Conservation (phyloP, 2,329 filamentous ascomycete species). For the Cephalotrichum gorgonifer region DNA sequence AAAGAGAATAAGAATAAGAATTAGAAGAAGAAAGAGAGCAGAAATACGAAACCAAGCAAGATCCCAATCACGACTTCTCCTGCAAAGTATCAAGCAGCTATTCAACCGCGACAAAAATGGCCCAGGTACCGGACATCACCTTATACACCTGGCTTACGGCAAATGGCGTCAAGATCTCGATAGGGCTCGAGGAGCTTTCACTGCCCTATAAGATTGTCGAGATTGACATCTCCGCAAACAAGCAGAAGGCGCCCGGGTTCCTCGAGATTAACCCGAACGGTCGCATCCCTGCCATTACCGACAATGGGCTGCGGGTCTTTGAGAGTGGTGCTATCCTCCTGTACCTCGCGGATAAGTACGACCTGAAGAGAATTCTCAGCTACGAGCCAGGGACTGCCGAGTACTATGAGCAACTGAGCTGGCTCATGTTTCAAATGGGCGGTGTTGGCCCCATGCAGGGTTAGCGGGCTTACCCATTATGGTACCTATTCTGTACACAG, state of each 20-base stretch:
- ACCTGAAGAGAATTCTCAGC: conserved; percentile 38
- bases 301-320: conserved; percentile 60
- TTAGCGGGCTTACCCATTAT: not conserved
- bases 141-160: conserved; percentile 22
- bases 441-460: conserved; percentile 53
- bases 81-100: too few relatives aligned
- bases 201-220: conserved; percentile 46
- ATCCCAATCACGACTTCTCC: too few relatives aligned
- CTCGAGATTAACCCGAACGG: conserved; percentile 53
- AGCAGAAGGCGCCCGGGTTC: conserved; percentile 60
- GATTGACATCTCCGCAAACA: conserved; percentile 50
- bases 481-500: not conserved
- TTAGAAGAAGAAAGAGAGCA: too few relatives aligned
- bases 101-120: too few relatives aligned
- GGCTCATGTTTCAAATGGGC: conserved; percentile 65
- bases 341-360: conserved; percentile 66
- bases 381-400: conserved; percentile 27
- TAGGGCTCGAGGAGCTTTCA: conserved; percentile 55
- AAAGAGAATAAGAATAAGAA: too few relatives aligned
- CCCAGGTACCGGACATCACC: too few relatives aligned
- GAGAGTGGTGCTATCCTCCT: conserved; percentile 65
- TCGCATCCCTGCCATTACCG: conserved; percentile 54
- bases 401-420: conserved; percentile 26
- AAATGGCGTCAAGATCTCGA: conserved; percentile 46
- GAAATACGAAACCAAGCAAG: too few relatives aligned